Evolutionary conservation across 2,329 filamentous ascomycete species (phyloP), one percentile per base, ranked within the genome.

Genomic region (Trichophyton simii): DNA sequence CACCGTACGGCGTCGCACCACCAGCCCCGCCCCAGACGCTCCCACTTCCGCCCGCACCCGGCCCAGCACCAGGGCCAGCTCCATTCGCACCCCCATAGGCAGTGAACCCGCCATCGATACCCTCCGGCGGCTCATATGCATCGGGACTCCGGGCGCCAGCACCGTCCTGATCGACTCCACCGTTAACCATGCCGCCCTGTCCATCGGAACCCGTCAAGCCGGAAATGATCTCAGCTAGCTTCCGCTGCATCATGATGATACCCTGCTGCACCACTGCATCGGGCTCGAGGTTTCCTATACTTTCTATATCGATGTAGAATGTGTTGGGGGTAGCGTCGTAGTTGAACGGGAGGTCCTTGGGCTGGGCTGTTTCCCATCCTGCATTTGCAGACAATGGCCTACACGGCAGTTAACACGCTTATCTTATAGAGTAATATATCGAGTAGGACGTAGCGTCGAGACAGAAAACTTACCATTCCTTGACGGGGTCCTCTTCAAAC

Each of bases 271-370:
- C 85, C 67, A 97, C 94, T 64, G 85, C 82, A 70, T 99, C 92
- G 0, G 94, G 92, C 34, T 94, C 89, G 63, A 97, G 83, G 68
- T 86, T 89, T 41, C 94, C 94, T 42, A 88, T 86, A 55, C 88
- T 87, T 75, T 99, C 94, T 55, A 99, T 87, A 70, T 96, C 91
- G 70, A 92, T 88, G 79, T 96, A 99, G 79, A 96, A 99, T 66
- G 83, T 84, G 64, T 80, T 81, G 3, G 94, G 92, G 22, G 87
- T 83, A 8, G 91, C 92, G 68, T 96, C 87, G 75, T 89, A 97
- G 76, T 97, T 86, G 74, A 97, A 97, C 0, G 86, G 82, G 68
- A 95, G 89, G 67, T 90, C 90, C 66, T 94, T 88, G 67, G 88
- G 84, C 0, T 85, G 82, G 7, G 88, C 85, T 58, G 89, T 76